phyloP scores from a whole-genome alignment of 2,329 filamentous ascomycete species.

The Xylaria sp. region DNA sequence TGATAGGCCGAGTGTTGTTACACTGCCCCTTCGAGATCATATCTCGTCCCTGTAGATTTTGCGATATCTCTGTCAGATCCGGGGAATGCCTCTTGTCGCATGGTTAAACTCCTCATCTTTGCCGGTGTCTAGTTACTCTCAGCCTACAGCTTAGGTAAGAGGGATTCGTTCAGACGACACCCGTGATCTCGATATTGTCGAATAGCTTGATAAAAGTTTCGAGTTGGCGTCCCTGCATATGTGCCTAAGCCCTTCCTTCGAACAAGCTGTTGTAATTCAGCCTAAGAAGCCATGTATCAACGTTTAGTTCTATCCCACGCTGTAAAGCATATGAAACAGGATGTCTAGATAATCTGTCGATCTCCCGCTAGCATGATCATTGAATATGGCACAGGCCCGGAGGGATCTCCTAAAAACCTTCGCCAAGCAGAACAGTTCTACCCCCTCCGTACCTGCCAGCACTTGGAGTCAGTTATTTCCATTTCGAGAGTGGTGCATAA shows the following conservation, averaged over 20 bases:
- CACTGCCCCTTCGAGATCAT: constrained; percentile 10
- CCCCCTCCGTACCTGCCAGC: constrained; percentile 75
- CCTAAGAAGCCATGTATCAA: neutral
- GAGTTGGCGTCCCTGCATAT: neutral
- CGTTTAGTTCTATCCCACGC: constrained; percentile 6
- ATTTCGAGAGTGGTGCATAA: neutral
- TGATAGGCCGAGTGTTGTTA: neutral
- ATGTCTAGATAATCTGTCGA: neutral
- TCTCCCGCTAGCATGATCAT: neutral
- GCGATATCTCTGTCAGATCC: neutral
- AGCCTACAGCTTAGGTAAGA: neutral
- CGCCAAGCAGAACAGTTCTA: constrained; percentile 70
- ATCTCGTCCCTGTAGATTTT: neutral
- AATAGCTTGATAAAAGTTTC: neutral
- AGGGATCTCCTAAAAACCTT: constrained; percentile 61
- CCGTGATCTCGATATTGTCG: neutral
- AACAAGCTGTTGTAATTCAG: neutral
- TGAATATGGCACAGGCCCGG: neutral
- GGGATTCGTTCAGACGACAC: neutral
- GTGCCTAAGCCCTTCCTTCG: neutral
- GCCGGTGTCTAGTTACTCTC: neutral
- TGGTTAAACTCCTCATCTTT: neutral
- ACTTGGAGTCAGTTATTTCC: constrained; percentile 13
- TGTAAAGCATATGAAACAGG: neutral
- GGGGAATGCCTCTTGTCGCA: neutral